Conservation (phyloP, 2,329 filamentous ascomycete species). For the Fusarium coicis region DNA sequence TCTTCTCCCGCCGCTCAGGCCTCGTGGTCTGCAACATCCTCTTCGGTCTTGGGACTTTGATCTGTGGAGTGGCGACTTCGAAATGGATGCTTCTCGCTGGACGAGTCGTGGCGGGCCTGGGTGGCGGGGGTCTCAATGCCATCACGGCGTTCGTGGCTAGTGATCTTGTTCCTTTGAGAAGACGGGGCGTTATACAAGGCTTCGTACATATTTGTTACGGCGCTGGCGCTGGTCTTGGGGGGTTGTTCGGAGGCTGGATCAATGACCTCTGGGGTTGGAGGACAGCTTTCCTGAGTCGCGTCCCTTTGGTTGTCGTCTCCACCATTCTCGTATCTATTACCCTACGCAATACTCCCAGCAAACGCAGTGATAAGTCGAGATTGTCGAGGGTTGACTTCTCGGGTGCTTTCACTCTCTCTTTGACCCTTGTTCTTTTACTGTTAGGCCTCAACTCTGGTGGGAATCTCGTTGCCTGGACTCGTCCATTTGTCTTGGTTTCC, state of each 20-base stretch:
- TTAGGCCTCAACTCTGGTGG: neutral
- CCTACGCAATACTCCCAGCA: neutral
- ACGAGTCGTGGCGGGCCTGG: neutral
- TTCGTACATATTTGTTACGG: neutral
- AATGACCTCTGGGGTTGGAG: neutral
- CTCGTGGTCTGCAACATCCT: neutral
- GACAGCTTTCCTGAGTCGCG: neutral
- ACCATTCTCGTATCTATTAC: neutral
- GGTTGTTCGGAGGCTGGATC: neutral
- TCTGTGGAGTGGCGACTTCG: neutral
- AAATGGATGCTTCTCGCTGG: neutral
- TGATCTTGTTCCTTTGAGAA: neutral
- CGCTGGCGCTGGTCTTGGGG: neutral
- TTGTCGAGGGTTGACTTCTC: neutral
- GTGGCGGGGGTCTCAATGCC: neutral
- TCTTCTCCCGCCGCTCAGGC: neutral
- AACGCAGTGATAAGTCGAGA: neutral
- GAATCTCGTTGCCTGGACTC: neutral
- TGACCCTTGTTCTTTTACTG: neutral
- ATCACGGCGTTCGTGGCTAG: neutral
- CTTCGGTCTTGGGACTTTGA: neutral
- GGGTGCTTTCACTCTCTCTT: neutral
- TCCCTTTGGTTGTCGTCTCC: neutral
- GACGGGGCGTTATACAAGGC: neutral
- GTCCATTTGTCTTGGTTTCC: neutral